These are phyloP conservation scores for Ganoderma boninense DNA, from an alignment of 1,284 basidiomycete genomes.

Conservation along the genomic window DNA sequence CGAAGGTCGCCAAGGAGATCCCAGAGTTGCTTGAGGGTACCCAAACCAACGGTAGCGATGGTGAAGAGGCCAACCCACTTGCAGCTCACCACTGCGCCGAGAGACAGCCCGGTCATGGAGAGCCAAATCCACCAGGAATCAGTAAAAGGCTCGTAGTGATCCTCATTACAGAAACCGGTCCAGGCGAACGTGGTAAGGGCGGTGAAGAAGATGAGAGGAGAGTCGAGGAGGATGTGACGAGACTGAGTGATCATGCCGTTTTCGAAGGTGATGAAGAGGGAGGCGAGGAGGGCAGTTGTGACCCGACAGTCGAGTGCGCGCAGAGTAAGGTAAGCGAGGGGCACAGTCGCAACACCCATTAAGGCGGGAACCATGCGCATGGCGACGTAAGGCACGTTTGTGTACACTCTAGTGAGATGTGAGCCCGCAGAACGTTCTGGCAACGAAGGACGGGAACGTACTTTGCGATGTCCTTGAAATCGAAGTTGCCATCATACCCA, in stretches of 20 bases:
- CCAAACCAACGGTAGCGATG: constrained; percentile 92
- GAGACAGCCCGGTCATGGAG: constrained; percentile 84
- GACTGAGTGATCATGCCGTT: constrained; percentile 97
- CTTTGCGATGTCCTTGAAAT: constrained; percentile 98
- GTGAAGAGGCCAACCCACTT: constrained; percentile 99
- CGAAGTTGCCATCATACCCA: constrained; percentile 94
- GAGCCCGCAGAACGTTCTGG: background rate
- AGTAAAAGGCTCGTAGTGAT: constrained; percentile 85
- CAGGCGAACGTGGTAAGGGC: constrained; percentile 90
- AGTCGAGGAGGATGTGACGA: constrained; percentile 96
- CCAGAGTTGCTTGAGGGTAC: constrained; percentile 92
- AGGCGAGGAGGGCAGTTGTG: constrained; percentile 89
- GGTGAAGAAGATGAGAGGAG: constrained; percentile 97
- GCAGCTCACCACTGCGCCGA: constrained; percentile 93
- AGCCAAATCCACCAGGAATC: constrained; percentile 94
- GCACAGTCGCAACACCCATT: constrained; percentile 91
- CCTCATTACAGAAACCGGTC: constrained; percentile 92
- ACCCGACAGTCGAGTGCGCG: constrained; percentile 91
- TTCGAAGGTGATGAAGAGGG: constrained; percentile 95
- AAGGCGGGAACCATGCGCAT: constrained; percentile 94
- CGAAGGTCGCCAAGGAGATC: constrained; percentile 87
- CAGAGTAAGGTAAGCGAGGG: constrained; percentile 93
- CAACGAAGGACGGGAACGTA: constrained; percentile 49
- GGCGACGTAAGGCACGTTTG: constrained; percentile 91
- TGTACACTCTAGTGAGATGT: constrained; percentile 68